Percentiles rank a stretch among this genome's conserved stretches.
Evolutionary conservation across 2,329 filamentous ascomycete species (phyloP).

Genomic region (Colletotrichum chrysophilum): DNA sequence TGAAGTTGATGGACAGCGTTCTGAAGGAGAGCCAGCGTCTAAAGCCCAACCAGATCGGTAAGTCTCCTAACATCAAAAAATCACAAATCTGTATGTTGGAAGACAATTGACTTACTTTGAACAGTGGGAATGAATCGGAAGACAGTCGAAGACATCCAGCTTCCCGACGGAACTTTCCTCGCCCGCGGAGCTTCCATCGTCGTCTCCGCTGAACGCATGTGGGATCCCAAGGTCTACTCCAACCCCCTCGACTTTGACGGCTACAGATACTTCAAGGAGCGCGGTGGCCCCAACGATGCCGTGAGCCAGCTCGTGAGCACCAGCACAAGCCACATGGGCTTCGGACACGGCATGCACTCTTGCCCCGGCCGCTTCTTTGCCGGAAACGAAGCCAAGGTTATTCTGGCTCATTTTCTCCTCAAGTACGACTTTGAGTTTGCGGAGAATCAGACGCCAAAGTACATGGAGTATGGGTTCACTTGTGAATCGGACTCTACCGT

Average conservation of each 20-base stretch:
- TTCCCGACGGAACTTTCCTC: background rate
- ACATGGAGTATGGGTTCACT: background rate
- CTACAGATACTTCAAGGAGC: background rate
- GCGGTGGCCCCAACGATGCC: background rate
- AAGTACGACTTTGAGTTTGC: background rate
- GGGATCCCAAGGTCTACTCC: background rate
- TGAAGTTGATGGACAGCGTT: slow-evolving; percentile 1
- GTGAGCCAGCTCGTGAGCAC: background rate
- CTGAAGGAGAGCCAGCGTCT: background rate
- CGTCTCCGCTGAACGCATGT: background rate
- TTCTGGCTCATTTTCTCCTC: background rate
- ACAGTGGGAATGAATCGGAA: background rate
- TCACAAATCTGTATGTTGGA: no score
- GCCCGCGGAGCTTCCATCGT: background rate
- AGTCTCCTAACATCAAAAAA: background rate
- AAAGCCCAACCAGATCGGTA: background rate
- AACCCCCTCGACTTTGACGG: background rate
- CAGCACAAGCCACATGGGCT: background rate
- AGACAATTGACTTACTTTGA: background rate
- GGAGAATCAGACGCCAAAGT: background rate
- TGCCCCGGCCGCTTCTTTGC: slow-evolving; percentile 3
- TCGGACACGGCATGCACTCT: background rate
- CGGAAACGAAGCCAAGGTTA: background rate
- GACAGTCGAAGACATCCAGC: background rate
- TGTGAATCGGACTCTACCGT: background rate